Base-by-base conservation (phyloP, 2,329 filamentous ascomycete genomes). In the Westerdykella sp. region DNA sequence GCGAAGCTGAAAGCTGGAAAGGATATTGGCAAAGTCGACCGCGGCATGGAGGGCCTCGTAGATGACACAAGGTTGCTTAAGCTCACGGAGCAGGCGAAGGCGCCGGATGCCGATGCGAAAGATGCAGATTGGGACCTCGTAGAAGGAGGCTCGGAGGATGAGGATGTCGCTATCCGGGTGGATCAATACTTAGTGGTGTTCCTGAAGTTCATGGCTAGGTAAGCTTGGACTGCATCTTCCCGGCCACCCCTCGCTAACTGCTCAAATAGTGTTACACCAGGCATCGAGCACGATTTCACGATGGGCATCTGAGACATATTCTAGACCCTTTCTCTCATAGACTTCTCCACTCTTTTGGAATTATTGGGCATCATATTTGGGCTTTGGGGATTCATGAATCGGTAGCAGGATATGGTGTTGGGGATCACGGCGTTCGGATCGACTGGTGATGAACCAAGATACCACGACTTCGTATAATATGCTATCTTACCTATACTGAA, bases 201-300 rank as follows among this genome's bases (percentile, higher is more conserved):
- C 68, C 72, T 93, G 46, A 93, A 93, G 78, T 86, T 85, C 62
- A 75, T 75, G 72, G 73, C 73, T 54, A 69, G 73, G 63, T 65
- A 58, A 44, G 51, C 41, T 30, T 9, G 39, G 1, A 34, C 9
- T 10, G 7, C 18, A 1, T 6, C 13, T n/a, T 16, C 15, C 10
- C 7, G 2, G 16, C 1, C 79, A 77, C 87, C 87, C 34, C 4
- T 31, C 25, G 42, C 60, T 66, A 57, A 65, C 67, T 28, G 4
- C 87, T 87, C 73, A 30, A 83, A 84, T 28, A 93, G 65, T 57
- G 93, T 98, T 36, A 97, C 91, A 13, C 93, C 93, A 5, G 90
- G 90, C 38, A 97, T 98, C 67, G 91, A 97, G 70, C 88, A 96
- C 67, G 91, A 97, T 66, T 96, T 94, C 67, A 97, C 91, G 1